phyloP scores from a whole-genome alignment of 306 rosid species.

The Vicia sativa region DNA sequence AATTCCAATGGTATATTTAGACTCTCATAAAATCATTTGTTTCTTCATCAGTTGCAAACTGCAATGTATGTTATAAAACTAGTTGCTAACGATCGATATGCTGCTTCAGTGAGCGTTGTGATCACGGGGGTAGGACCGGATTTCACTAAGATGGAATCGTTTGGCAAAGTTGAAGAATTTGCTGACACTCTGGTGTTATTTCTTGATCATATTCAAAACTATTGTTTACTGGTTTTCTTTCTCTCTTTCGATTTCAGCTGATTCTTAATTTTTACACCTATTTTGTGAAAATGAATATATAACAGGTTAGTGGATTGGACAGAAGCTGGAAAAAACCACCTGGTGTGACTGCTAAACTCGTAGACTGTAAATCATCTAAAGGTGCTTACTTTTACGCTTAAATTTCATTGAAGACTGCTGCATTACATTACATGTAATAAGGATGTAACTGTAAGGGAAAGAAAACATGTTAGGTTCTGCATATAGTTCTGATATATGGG shows the following conservation, averaged over 20 bases:
- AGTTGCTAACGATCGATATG: constrained; percentile 1
- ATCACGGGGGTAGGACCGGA: constrained; percentile 92
- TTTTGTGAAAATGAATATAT: constrained; percentile 22
- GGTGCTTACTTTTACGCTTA: constrained; percentile 47
- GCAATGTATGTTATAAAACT: not conserved
- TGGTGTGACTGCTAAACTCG: constrained; percentile 87
- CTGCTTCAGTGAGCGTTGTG: constrained; percentile 68
- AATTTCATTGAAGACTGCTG: not conserved
- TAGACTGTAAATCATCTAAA: constrained; percentile 61
- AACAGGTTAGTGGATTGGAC: constrained; percentile 87
- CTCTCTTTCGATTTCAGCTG: constrained; percentile 2
- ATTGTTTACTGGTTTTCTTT: not conserved
- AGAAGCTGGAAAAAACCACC: constrained; percentile 95
- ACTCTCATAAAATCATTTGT: not conserved
- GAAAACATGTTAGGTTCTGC: not conserved
- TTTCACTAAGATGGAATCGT: constrained; percentile 90
- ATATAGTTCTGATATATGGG: not conserved
- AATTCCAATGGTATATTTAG: constrained; percentile 62
- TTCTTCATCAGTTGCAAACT: constrained; percentile 10
- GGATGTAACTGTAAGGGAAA: not conserved
- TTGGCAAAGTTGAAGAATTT: constrained; percentile 92
- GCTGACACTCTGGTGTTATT: constrained; percentile 82
- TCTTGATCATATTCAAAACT: constrained; percentile 20
- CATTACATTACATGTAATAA: not conserved
- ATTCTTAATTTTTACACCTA: no score